A percentile compares a stretch with the other conserved stretches of the same genome.
These are phyloP conservation scores for Amanita subjunquillea DNA, from an alignment of 768 basidiomycete species.

Conservation along the genomic window DNA sequence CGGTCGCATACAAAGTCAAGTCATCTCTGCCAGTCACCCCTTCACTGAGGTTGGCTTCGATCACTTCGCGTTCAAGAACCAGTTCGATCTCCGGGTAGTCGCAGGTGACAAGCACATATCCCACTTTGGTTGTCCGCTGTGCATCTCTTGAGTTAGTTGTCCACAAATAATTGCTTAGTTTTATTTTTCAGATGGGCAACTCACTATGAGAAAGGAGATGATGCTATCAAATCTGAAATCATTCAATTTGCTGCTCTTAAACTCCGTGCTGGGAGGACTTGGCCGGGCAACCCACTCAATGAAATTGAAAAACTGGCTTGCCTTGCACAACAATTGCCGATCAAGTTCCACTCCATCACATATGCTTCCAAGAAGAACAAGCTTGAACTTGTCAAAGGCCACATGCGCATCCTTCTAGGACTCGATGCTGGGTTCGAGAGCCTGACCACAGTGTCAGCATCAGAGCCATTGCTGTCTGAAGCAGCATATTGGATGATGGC, in stretches of 20 bases:
- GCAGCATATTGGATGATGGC: slow-evolving; percentile 12
- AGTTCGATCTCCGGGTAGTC: neutral
- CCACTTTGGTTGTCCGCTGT: slow-evolving; percentile 2
- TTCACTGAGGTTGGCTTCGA: neutral
- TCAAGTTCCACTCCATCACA: neutral
- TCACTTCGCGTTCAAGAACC: neutral
- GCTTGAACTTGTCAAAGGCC: slow-evolving; percentile 9
- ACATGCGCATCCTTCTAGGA: slow-evolving; percentile 10
- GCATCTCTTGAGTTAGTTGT: neutral
- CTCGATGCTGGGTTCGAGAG: slow-evolving; percentile 8
- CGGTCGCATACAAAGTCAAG: neutral
- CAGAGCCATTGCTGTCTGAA: slow-evolving; percentile 18
- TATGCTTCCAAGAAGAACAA: neutral
- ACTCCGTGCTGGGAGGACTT: neutral
- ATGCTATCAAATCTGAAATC: neutral
- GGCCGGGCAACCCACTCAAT: neutral
- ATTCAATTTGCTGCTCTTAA: neutral
- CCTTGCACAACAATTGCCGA: neutral
- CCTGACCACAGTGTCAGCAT: slow-evolving; percentile 13
- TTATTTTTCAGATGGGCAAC: slow-evolving; percentile 1
- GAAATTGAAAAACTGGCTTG: neutral
- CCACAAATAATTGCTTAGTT: neutral
- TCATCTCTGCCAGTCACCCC: neutral
- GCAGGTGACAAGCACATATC: neutral
- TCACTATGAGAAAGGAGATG: neutral